A percentile compares a stretch with the other conserved stretches of the same genome.
phyloP scores from a whole-genome alignment of 176 grass and related monocot species.

The Carex kokanica region DNA sequence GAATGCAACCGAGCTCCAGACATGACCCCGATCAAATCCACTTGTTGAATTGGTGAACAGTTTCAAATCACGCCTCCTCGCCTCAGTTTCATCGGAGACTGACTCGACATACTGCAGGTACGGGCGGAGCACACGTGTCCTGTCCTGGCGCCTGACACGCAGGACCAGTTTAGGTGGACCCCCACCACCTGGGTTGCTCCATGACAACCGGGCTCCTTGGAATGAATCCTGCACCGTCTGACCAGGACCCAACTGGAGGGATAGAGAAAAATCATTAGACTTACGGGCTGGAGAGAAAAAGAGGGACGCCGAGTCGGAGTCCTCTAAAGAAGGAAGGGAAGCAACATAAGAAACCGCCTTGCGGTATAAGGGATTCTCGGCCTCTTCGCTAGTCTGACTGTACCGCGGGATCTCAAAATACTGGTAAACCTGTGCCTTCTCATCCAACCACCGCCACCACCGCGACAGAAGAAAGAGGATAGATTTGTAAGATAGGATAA shows the following conservation, averaged over 20 bases:
- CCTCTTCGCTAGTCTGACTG: background rate
- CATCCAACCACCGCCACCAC: conserved; percentile 57
- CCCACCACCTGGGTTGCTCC: conserved; percentile 7
- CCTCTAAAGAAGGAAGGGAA: conserved; percentile 50
- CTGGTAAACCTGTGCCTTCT: conserved; percentile 67
- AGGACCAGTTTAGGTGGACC: conserved; percentile 30
- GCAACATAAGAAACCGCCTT: conserved; percentile 44
- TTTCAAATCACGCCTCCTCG: conserved; percentile 38
- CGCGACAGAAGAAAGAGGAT: conserved; percentile 34
- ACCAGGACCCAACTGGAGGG: conserved; percentile 23
- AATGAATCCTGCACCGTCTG: conserved; percentile 45
- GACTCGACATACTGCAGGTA: conserved; percentile 71
- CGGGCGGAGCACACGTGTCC: conserved; percentile 51
- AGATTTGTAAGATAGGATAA: conserved; percentile 55
- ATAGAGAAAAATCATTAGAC: conserved; percentile 32
- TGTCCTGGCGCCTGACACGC: conserved; percentile 51
- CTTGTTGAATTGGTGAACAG: conserved; percentile 42
- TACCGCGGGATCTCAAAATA: conserved; percentile 58
- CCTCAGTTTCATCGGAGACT: conserved; percentile 53
- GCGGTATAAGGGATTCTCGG: conserved; percentile 47
- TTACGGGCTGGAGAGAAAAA: conserved; percentile 35
- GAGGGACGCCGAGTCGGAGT: conserved; percentile 34
- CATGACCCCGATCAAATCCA: conserved; percentile 16
- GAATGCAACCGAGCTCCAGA: conserved; percentile 54
- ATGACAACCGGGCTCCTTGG: conserved; percentile 42